Evolutionary conservation across 768 basidiomycete species (phyloP), one percentile per base, ranked within the genome.

Genomic region (Mycena venus): DNA sequence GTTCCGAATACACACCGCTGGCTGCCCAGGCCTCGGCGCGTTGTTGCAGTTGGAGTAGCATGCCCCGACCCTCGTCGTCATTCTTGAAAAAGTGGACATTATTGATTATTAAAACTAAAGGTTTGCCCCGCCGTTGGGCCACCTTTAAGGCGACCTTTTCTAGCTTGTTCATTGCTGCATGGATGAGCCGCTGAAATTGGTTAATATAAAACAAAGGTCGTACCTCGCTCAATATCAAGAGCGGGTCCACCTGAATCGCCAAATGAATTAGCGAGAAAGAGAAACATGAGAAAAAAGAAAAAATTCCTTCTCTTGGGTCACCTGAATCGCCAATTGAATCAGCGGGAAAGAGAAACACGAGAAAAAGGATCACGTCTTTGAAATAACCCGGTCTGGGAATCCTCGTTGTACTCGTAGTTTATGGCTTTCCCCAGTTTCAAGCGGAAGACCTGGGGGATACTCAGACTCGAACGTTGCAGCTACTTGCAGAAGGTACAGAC

Each of bases 1-100:
- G 47, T 72, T 72, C 63, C 34, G 40, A 42, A 34, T 49, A 80
- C 89, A 75, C 74, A 93, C 94, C 91, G 81, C 93, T 91, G 14
- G 94, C 92, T 7, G 94, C 92, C 95, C 97, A 97, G 8, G 92
- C 84, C 81, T 97, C 96, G 7, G 95, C 96, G 68, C 92, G 89
- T 79, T 95, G 95, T 80, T 97, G 96, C 21, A 97, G 87, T 78
- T 96, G 95, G 68, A 96, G 84, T n/a, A 98, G 85, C 85, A 97
- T 90, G 49, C 93, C 90, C 74, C 88, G 87, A 0, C 96, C 95
- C 31, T 91, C 91, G 12, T 94, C 93, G 75, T 95, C 91, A 76
- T 96, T 94, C 70, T 91, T 89, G 82, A 94, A 92, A 79, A 88
- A 89, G 76, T 94, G 92, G 6, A 91, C 83, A 81, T 96, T 96